These are phyloP conservation scores for Xylariaceae sp. DNA, from an alignment of 2,329 filamentous ascomycete genomes.

Conservation along the genomic window DNA sequence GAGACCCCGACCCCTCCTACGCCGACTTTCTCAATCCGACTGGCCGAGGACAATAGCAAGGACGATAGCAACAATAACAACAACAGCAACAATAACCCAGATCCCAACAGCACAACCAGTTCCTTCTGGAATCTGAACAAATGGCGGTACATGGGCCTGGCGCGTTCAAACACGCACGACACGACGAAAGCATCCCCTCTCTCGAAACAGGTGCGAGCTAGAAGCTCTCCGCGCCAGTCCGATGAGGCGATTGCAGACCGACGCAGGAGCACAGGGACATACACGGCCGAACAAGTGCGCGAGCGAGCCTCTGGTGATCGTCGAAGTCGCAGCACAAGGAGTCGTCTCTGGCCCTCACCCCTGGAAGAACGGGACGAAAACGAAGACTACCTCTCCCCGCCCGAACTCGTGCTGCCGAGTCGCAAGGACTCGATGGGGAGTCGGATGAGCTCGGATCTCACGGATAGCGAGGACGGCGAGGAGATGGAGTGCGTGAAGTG, in stretches of 20 bases:
- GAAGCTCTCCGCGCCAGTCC: conserved; percentile 14
- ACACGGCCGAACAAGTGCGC: conserved; percentile 1
- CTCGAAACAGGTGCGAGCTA: conserved; percentile 16
- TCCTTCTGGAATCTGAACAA: conserved; percentile 55
- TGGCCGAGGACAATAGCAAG: conserved; percentile 37
- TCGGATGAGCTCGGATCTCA: conserved; percentile 52
- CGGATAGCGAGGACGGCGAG: conserved; percentile 39
- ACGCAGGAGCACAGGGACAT: conserved; percentile 20
- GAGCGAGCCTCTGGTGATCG: conserved; percentile 12
- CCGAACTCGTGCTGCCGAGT: conserved; percentile 5
- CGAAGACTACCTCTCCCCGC: conserved; percentile 16
- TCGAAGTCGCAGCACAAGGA: conserved; percentile 22
- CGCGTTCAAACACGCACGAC: neutral
- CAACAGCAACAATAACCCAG: conserved; percentile 29
- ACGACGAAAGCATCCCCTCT: neutral
- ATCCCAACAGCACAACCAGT: conserved; percentile 38
- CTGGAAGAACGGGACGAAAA: conserved; percentile 17
- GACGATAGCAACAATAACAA: conserved; percentile 30
- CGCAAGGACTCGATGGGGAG: conserved; percentile 44
- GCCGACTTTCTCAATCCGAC: conserved; percentile 50
- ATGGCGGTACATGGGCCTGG: conserved; percentile 40
- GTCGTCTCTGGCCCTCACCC: conserved; percentile 10
- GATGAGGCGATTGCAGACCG: conserved; percentile 12
- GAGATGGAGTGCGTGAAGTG: conserved; percentile 54
- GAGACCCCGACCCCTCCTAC: conserved; percentile 41